These are phyloP conservation scores for Sporisorium sorghi DNA, from an alignment of 1,284 basidiomycete genomes.

Conservation along the genomic window DNA sequence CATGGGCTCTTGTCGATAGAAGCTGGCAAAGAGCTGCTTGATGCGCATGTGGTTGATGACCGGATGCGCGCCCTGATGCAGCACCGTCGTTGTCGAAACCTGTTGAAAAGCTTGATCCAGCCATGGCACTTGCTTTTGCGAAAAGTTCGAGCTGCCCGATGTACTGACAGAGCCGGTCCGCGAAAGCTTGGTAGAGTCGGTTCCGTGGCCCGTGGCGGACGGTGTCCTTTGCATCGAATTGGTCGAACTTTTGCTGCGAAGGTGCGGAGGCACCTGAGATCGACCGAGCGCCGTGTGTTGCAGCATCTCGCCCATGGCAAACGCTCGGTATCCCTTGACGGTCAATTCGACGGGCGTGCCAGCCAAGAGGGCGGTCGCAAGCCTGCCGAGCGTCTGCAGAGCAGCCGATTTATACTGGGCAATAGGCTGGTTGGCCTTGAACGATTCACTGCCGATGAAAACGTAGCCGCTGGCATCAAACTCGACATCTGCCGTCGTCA, in stretches of 20 bases:
- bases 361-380: slow-evolving; percentile 25
- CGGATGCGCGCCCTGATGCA: slow-evolving; percentile 26
- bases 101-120: slow-evolving; percentile 55
- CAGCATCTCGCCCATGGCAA: slow-evolving; percentile 44
- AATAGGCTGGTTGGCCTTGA: slow-evolving; percentile 28
- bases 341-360: slow-evolving; percentile 28
- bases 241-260: slow-evolving; percentile 28
- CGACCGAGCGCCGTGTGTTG: slow-evolving; percentile 17
- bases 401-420: slow-evolving; percentile 22
- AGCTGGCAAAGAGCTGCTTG: slow-evolving; percentile 37
- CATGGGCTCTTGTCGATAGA: slow-evolving; percentile 28
- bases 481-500: slow-evolving; percentile 31
- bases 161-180: slow-evolving; percentile 26
- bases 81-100: slow-evolving; percentile 30
- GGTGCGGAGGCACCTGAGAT: slow-evolving; percentile 26
- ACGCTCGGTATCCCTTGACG: slow-evolving; percentile 38
- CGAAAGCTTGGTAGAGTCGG: slow-evolving; percentile 6
- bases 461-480: slow-evolving; percentile 45
- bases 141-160: slow-evolving; percentile 16
- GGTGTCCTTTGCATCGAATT: slow-evolving; percentile 19
- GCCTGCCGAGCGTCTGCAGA: slow-evolving; percentile 31
- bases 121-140: slow-evolving; percentile 54
- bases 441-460: slow-evolving; percentile 39
- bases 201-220: slow-evolving; percentile 13
- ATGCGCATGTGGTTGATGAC: slow-evolving; percentile 30